Evolutionary conservation across 768 basidiomycete genomes (phyloP), one percentile per base, ranked within the genome.

Genomic region (Auriscalpium microsporum): DNA sequence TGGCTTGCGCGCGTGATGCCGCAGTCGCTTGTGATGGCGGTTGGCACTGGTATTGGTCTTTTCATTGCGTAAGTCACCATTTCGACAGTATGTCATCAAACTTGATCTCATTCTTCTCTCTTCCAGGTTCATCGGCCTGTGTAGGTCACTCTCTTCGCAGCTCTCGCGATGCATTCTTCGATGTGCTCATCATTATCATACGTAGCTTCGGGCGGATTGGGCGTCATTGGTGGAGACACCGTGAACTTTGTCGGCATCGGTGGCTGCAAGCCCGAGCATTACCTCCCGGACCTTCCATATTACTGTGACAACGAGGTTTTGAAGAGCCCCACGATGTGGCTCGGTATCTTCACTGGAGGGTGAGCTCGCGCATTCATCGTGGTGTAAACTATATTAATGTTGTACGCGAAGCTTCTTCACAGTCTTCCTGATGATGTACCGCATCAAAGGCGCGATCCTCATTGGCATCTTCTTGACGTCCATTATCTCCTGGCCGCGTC

Each of bases 1-100:
- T 94, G 90, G 91, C 77, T 94, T 5, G 88, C 86, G 13, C 81
- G 91, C 14, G 80, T 90, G 54, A 92, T 94, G 82, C 91, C 91
- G 1, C 86, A 88, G 59, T 92, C 90, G 3, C 78, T 94, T 28
- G 83, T 91, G 4, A 77, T 91, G 54, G 85, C 90, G 2, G 87
- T 91, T 10, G 91, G 90, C 45, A 82, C 87, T 38, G 91, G 90
- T 56, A 92, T 94, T 63, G 91, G 91, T 57, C 69, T 94, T 16
- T 94, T 89, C 70, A 89, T 94, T 60, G 89, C 90, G 77, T 88
- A 63, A 64, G 82, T 79, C 28, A 45, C 52, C 10, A 8, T 1
- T 50, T 49, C 28, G 28, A 4, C 28, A 28, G 28, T 7, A 28
- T 28, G 28, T 28, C 28, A 7, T 28, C 7, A 28, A 28, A 7